A percentile compares a stretch with the other conserved stretches of the same genome.
These are phyloP conservation scores for Phytophthora boehmeriae DNA, from an alignment of 352 stramenopile genomes.

Conservation along the genomic window DNA sequence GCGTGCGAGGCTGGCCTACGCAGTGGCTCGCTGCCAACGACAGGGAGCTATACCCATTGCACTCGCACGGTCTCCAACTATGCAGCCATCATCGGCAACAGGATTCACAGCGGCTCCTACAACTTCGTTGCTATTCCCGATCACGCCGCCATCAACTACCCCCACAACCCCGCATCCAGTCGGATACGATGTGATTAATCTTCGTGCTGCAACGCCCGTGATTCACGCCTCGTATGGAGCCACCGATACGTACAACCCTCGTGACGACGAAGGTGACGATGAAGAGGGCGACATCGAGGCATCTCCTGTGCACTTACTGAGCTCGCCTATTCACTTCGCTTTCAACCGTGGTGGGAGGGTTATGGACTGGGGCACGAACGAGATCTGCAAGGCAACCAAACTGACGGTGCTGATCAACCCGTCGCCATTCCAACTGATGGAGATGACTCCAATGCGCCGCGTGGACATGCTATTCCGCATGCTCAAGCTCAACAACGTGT, in stretches of 20 bases:
- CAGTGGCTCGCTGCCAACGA: slow-evolving; percentile 63
- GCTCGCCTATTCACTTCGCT: slow-evolving; percentile 70
- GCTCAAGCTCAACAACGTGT: slow-evolving; percentile 90
- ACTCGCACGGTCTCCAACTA: slow-evolving; percentile 13
- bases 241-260: slow-evolving; percentile 17
- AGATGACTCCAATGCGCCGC: slow-evolving; percentile 84
- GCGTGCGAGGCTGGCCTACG: slow-evolving; percentile 49
- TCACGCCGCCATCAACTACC: slow-evolving; percentile 22
- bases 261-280: slow-evolving; percentile 17
- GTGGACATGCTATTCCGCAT: slow-evolving; percentile 89
- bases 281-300: slow-evolving; percentile 19
- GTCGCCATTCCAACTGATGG: slow-evolving; percentile 83
- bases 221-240: slow-evolving; percentile 27
- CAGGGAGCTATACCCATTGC: slow-evolving; percentile 19
- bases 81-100: slow-evolving; percentile 12
- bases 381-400: slow-evolving; percentile 62
- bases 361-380: slow-evolving; percentile 80
- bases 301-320: slow-evolving; percentile 37
- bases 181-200: slow-evolving; percentile 8
- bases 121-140: slow-evolving; percentile 39
- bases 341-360: slow-evolving; percentile 73
- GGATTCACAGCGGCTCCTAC: slow-evolving; percentile 14
- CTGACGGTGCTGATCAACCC: slow-evolving; percentile 79
- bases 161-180: slow-evolving; percentile 17
- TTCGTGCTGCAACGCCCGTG: slow-evolving; percentile 14